Base-by-base conservation (phyloP, 768 basidiomycete species). In the Exidia glandulosa region DNA sequence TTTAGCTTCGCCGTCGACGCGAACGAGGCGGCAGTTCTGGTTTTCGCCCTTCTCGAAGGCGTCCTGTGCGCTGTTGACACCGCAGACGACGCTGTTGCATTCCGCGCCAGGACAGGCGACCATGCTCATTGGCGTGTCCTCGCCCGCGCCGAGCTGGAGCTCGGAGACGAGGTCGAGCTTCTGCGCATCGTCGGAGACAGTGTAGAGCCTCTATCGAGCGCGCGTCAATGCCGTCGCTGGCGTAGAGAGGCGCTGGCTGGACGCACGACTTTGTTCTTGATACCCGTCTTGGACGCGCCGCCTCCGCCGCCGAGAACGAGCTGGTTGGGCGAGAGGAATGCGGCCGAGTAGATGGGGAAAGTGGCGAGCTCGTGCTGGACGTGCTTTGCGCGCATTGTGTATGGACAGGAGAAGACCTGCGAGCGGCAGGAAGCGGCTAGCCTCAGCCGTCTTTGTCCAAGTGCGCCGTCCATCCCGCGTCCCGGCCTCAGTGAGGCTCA, bases 81-180 rank as follows among this genome's bases (percentile, higher is more conserved):
- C 95, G 63, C 94, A 94, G 0, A 87, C 80, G 57, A 98, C 56
- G 64, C 63, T 75, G 74, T 69, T 79, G 75, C 56, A 70, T 74
- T 79, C 81, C 45, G 88, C 90, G 73, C 82, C 70, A 9, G 76
- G 71, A 68, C 87, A 73, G 13, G 82, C 80, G 19, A 87, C 85
- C 79, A 97, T 86, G 69, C 93, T 95, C 91, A 94, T 97, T n/a
- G 96, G 94, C 3, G 88, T 89, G 72, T 98, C 96, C 69, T 94
- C 94, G 34, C 84, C 87, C 32, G 71, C 79, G 59, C 82, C 86
- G 13, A 99, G 79, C 66, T 90, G 83, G 55, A 85, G 76, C 70
- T 96, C 92, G 64, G 81, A 71, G 29, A 85, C 68, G 1, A 83
- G 72, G 32, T 81, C 74, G 12, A 92, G 69, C 19, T 75, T 71